phyloP scores from a whole-genome alignment of 2,329 filamentous ascomycete species.

The Sporothrix inflata region DNA sequence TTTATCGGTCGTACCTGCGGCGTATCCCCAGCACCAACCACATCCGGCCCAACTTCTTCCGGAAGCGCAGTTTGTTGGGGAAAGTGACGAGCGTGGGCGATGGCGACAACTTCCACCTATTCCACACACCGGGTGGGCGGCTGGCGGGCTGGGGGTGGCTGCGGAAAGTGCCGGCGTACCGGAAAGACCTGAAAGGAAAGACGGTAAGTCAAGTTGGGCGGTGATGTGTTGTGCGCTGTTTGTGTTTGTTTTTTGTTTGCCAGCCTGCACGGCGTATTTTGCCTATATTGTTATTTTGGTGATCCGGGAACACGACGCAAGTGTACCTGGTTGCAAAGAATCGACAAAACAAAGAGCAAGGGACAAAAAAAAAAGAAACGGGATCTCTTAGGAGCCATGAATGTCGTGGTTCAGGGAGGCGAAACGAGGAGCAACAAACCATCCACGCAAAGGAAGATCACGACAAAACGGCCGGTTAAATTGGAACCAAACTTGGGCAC shows the following conservation, averaged over 20 bases:
- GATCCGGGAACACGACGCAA: background rate
- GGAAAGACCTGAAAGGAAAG: conserved; percentile 70
- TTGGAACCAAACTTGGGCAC: background rate
- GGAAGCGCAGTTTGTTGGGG: conserved; percentile 76
- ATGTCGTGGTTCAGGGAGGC: background rate
- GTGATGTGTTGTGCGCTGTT: background rate
- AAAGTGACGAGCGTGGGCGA: conserved; percentile 92
- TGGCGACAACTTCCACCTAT: conserved; percentile 93
- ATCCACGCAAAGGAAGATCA: background rate
- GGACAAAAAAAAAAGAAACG: conserved; percentile 17
- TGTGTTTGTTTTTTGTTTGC: background rate
- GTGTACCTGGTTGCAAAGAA: conserved; percentile 1
- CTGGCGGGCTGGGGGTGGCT: conserved; percentile 92
- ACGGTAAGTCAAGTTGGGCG: conserved; percentile 61
- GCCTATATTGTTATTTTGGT: background rate
- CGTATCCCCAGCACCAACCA: conserved; percentile 78
- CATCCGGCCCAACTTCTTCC: conserved; percentile 75
- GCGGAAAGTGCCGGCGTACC: conserved; percentile 70
- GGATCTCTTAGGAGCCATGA: background rate
- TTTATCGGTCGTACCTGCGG: conserved; percentile 78
- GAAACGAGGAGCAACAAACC: conserved; percentile 3
- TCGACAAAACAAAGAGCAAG: background rate
- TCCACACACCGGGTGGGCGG: conserved; percentile 90
- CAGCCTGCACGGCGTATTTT: background rate
- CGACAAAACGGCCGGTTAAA: conserved; percentile 7